These are phyloP conservation scores for Pseudozyma pruni DNA, from an alignment of 1,284 basidiomycete genomes.

Conservation along the genomic window DNA sequence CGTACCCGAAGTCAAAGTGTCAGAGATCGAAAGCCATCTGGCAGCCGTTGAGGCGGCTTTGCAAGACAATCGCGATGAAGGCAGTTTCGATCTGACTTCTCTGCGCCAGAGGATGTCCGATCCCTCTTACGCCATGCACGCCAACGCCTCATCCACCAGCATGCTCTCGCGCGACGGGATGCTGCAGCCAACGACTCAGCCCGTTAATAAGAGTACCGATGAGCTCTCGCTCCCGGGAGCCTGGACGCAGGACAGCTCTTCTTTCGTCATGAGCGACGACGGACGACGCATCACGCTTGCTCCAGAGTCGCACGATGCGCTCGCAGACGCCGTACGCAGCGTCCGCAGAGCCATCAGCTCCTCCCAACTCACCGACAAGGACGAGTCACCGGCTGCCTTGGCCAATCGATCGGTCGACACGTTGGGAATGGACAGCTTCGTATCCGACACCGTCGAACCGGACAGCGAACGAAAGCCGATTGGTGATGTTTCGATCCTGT, in stretches of 20 bases:
- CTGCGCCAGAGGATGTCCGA: slow-evolving; percentile 44
- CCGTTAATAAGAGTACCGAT: slow-evolving; percentile 17
- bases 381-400: slow-evolving; percentile 12
- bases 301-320: slow-evolving; percentile 46
- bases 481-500: slow-evolving; percentile 29
- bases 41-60: slow-evolving; percentile 46
- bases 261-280: slow-evolving; percentile 34
- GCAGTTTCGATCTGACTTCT: slow-evolving; percentile 43
- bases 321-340: slow-evolving; percentile 48
- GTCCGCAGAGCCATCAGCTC: slow-evolving; percentile 49
- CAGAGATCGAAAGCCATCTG: slow-evolving; percentile 43
- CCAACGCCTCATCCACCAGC: slow-evolving; percentile 33
- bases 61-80: slow-evolving; percentile 38
- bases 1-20: slow-evolving; percentile 42
- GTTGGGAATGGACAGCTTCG: slow-evolving; percentile 26
- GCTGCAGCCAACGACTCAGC: slow-evolving; percentile 5
- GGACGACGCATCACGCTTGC: slow-evolving; percentile 41
- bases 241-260: slow-evolving; percentile 31
- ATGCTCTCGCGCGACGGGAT: slow-evolving; percentile 33
- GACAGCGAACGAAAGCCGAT: slow-evolving; percentile 9
- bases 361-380: slow-evolving; percentile 33
- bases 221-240: slow-evolving; percentile 40
- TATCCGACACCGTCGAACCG: slow-evolving; percentile 23
- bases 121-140: slow-evolving; percentile 24
- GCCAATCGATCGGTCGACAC: slow-evolving; percentile 25